Base-by-base conservation (phyloP, 768 basidiomycete genomes). In the Tephrocybe sp. region DNA sequence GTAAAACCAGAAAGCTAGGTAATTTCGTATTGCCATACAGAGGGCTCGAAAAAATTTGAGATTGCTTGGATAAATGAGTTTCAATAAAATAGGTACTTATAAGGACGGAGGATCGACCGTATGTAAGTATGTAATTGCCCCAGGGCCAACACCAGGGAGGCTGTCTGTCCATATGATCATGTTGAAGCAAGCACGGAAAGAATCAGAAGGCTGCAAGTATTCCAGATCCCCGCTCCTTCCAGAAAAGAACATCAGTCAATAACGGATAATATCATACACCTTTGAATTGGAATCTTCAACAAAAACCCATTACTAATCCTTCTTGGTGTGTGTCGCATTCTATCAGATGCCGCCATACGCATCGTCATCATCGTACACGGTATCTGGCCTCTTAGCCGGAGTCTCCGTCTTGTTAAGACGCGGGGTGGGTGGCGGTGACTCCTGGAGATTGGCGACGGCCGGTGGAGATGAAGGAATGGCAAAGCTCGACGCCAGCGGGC, bases 401-500 rank as follows among this genome's bases (percentile, higher is more conserved):
- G 26, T 11, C 11, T 48, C 48, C 20, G 34, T 12, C 17, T 39
- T 51, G 30, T 46, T 17, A 50, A 36, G 58, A 46, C 14, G 53
- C 48, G 59, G 42, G 15, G 52, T 32, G 28, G 46, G 37, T 5
- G 39, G 51, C 45, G 47, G 24, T 45, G 59, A 37, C 37, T 41
- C 45, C 32, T 55, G 34, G 41, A 43, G 26, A n/a, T 34, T 44
- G 11, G 46, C 45, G 26, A 30, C 48, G 12, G 56, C 61, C 28
- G 56, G 48, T 30, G 50, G 50, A 3, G 54, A 50, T 6, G 46
- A 46, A 8, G 46, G 26, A 20, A 64, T 51, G 1, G 23, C 48
- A 20, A 71, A 68, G 57, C 67, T 72, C 44, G 68, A 67, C 26
- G 73, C 72, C 28, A 75, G 58, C 32, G 74, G 73, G 58, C 73